Base-by-base conservation (phyloP, 192 early-diverging fungal genomes). In the Coemansia sp. region DNA sequence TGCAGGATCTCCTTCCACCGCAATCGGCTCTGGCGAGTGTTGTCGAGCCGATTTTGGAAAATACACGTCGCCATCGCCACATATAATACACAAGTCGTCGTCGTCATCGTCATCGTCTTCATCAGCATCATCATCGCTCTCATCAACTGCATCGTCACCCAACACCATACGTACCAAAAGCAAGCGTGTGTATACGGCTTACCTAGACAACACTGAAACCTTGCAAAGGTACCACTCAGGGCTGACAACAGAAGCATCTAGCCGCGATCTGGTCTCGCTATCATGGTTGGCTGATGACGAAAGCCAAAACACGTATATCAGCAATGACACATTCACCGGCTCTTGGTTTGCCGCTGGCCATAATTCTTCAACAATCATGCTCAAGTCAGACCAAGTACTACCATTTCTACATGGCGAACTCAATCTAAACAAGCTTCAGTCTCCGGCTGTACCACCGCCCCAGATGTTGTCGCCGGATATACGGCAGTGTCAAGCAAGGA, bases 391-490 rank as follows among this genome's bases (percentile, higher is more conserved):
- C 29, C 65, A 72, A 33, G 43, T 75, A 28, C 46, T 75, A n/a
- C 78, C 72, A 10, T 81, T 81, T 37, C 62, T 81, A 26, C 64
- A 75, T 16, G 63, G 70, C 58, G 78, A 81, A 45, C 61, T 81
- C 21, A 81, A 81, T 10, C 62, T 81, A 45, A 71, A 63, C 61
- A 75, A 63, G 40, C 68, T 81, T 1, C 31, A 18, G 18, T 16
- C 71, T 15, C 49, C 20, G 16, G 25, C 21, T 6, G 12, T n/a
- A 18, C 26, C 63, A 25, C 52, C 37, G 25, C 20, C 61, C 15
- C 67, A 57, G 52, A 30, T 61, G 8, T 6, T 58, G 26, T 34
- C 49, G 37, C 48, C 48, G 9, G 48, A 51, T 26, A 51, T 26
- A 15, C 48, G 16, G 25, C 21, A 51, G 16, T 51, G 25, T 51